Base-by-base conservation (phyloP, 768 basidiomycete species). In the Mycena vitilis region DNA sequence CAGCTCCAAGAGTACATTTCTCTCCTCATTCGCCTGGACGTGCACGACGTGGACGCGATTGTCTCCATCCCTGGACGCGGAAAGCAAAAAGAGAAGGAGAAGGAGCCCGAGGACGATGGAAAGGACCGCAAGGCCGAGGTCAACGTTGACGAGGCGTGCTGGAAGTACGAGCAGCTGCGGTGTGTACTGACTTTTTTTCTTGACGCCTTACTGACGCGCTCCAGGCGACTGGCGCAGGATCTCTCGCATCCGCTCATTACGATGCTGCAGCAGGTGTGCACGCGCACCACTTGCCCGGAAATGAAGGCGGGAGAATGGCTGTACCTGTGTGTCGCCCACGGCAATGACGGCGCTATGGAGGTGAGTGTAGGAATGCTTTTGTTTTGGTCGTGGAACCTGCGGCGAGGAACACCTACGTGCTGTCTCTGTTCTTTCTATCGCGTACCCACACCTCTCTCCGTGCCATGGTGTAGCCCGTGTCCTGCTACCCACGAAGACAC, bases 301-400 rank as follows among this genome's bases (percentile, higher is more conserved):
- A 99, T 99, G 97, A 96, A 96, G 79, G 96, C 96, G n/a, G 95
- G 94, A 63, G 95, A 98, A 83, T 98, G 97, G 97, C 85, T 95
- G 36, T 99, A 98, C 79, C 82, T 98, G 8, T 99, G 97, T 73
- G 95, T 96, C 45, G 96, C 95, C 0, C 96, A 98, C 79, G 95
- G 94, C 23, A 94, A 90, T 74, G 93, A 94, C 65, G 91, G 91
- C 12, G 88, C 90, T 57, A 92, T 94, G 89, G 94, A 95, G 88
- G 94, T 93, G 73, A 53, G 86, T n/a, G 15, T 20, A 34, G 47
- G 44, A 16, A 13, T 18, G 4, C 18, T 25, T 38, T 6, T 0
- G 1, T 12, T 48, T n/a, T 34, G 7, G 22, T 60, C 44, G 11
- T 45, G 13, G 6, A 15, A 16, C 1, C 30, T 3, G 30, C 30